Percentiles rank a stretch among this genome's conserved stretches.
Conservation (phyloP, 2,329 filamentous ascomycete species). For the Talaromyces sp. region DNA sequence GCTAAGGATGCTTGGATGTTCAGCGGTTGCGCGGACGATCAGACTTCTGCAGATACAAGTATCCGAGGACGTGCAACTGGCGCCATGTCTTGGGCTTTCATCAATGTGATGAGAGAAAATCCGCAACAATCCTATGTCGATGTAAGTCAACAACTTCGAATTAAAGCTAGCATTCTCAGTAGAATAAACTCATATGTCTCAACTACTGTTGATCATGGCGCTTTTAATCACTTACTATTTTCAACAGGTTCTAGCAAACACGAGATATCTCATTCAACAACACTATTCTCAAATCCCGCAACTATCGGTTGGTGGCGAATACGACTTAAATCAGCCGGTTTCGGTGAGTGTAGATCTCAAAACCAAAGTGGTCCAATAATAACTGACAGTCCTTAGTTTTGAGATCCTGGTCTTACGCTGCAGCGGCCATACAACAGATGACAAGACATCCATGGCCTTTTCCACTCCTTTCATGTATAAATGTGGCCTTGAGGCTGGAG, state of each 20-base stretch:
- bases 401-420: background rate
- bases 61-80: constrained; percentile 41
- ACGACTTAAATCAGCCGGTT: constrained; percentile 13
- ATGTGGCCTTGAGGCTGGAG: background rate
- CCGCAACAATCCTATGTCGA: constrained; percentile 15
- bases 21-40: constrained; percentile 50
- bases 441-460: background rate
- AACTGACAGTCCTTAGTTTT: background rate
- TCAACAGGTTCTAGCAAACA: constrained; percentile 28
- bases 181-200: background rate
- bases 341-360: constrained; percentile 1
- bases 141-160: background rate
- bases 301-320: constrained; percentile 21
- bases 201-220: background rate
- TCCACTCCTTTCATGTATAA: background rate
- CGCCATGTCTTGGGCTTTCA: constrained; percentile 19
- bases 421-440: background rate
- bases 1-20: constrained; percentile 52
- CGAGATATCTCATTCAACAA: constrained; percentile 25
- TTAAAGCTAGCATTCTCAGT: background rate
- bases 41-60: constrained; percentile 49
- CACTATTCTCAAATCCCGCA: constrained; percentile 31
- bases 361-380: background rate
- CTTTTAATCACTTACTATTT: constrained; percentile 18
- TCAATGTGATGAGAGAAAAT: constrained; percentile 18